phyloP scores from a whole-genome alignment of 139 green algal genomes.

The Chlamydomonas applanata region DNA sequence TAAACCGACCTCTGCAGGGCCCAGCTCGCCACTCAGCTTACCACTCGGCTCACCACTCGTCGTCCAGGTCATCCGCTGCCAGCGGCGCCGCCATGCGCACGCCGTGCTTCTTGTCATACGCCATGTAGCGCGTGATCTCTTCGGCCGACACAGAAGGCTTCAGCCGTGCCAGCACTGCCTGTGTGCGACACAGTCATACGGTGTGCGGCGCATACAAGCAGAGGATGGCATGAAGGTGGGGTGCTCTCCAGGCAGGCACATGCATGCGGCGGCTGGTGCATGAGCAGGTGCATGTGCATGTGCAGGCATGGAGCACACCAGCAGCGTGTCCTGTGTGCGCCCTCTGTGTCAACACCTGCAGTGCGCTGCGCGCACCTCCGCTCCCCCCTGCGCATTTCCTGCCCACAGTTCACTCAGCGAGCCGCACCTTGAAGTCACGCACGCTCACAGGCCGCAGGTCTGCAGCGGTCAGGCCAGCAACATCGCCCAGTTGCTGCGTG shows the following conservation, averaged over 20 bases:
- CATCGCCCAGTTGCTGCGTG: conserved; percentile 13
- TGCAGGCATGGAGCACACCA: too few relatives aligned
- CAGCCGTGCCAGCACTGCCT: conserved; percentile 67
- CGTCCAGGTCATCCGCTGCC: too few relatives aligned
- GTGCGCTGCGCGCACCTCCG: too few relatives aligned
- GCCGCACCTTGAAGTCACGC: conserved; percentile 69
- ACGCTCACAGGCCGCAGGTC: conserved; percentile 75
- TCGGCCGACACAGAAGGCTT: conserved; percentile 63
- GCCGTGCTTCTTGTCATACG: conserved; percentile 83
- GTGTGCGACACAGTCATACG: conserved; percentile 4
- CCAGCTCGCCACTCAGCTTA: too few relatives aligned
- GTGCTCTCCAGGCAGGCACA: neutral
- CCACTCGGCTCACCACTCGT: too few relatives aligned
- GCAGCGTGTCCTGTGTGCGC: too few relatives aligned
- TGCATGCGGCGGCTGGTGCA: neutral
- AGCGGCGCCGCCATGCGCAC: conserved; percentile 6
- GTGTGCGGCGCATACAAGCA: neutral
- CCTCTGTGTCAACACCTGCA: too few relatives aligned
- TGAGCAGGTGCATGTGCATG: neutral
- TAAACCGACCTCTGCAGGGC: too few relatives aligned
- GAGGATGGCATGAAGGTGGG: neutral
- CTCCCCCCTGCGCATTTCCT: too few relatives aligned
- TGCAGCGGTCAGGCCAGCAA: conserved; percentile 45
- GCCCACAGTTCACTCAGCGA: too few relatives aligned
- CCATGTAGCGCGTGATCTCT: conserved; percentile 80